phyloP scores from a whole-genome alignment of 2,329 filamentous ascomycete species.

The Chaetoscypha palmicola region DNA sequence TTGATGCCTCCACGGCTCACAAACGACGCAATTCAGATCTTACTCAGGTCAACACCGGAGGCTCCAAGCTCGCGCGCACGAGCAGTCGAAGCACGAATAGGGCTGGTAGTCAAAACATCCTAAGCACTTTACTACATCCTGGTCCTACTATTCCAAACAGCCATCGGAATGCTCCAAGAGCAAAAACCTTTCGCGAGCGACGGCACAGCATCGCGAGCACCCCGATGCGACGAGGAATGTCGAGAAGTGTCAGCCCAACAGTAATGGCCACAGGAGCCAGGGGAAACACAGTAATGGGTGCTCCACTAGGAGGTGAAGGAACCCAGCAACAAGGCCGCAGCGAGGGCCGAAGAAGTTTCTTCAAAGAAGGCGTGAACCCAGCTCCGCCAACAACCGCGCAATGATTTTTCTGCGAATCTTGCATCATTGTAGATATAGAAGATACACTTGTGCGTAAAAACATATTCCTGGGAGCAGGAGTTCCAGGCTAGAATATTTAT shows the following conservation, averaged over 20 bases:
- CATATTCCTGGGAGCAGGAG: background rate
- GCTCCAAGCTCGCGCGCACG: constrained; percentile 10
- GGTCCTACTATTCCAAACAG: constrained; percentile 28
- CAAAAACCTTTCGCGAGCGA: background rate
- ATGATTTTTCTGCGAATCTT: background rate
- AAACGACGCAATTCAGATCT: constrained; percentile 16
- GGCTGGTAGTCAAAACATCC: constrained; percentile 15
- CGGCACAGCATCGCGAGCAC: constrained; percentile 12
- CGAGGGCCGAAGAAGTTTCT: constrained; percentile 21
- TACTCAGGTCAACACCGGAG: constrained; percentile 10
- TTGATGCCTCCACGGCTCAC: constrained; percentile 31
- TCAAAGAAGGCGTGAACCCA: constrained; percentile 20
- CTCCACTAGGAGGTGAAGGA: constrained; percentile 6
- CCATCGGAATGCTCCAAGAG: constrained; percentile 13
- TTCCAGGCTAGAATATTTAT: background rate
- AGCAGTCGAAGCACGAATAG: constrained; percentile 9
- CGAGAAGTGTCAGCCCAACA: constrained; percentile 10
- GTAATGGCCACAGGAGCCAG: background rate
- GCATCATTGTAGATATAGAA: background rate
- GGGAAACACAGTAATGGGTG: background rate
- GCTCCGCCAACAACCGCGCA: constrained; percentile 4
- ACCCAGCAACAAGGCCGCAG: constrained; percentile 8
- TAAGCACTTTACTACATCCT: constrained; percentile 27
- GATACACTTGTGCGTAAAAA: background rate
- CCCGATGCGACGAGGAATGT: background rate